Percentiles rank a stretch among this genome's conserved stretches.
phyloP scores from a whole-genome alignment of 371 early-diverging fungal species.

The Mycotypha africana region DNA sequence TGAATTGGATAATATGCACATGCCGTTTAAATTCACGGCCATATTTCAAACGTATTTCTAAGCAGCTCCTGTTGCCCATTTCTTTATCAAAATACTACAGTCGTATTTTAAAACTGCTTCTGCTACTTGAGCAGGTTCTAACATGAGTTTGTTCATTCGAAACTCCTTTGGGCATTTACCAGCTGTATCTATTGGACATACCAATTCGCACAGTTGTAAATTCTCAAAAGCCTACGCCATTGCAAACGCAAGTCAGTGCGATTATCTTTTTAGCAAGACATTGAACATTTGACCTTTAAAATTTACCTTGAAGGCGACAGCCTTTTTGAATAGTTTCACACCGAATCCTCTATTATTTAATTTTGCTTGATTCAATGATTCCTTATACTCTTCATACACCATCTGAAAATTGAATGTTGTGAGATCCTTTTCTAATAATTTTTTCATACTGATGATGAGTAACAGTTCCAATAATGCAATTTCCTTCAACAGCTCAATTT shows the following conservation, averaged over 20 bases:
- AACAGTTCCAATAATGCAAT: constrained; percentile 78
- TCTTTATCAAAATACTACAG: constrained; percentile 48
- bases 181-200: constrained; percentile 53
- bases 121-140: constrained; percentile 67
- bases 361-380: constrained; percentile 62
- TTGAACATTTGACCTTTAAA: too few relatives aligned
- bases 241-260: too few relatives aligned
- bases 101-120: constrained; percentile 56
- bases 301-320: constrained; percentile 81
- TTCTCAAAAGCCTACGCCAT: constrained; percentile 72
- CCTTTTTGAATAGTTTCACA: constrained; percentile 69
- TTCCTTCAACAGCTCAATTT: constrained; percentile 61
- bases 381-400: constrained; percentile 87
- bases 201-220: constrained; percentile 63
- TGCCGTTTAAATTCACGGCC: too few relatives aligned
- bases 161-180: constrained; percentile 79
- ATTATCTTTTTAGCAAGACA: too few relatives aligned
- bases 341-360: constrained; percentile 54
- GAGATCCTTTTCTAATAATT: constrained; percentile 58
- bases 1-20: too few relatives aligned
- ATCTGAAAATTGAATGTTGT: constrained; percentile 89
- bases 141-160: constrained; percentile 73
- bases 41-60: not conserved
- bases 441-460: constrained; percentile 76
- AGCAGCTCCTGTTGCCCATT: constrained; percentile 36